Evolutionary conservation across 2,329 filamentous ascomycete species (phyloP), one percentile per base, ranked within the genome.

Genomic region (Sclerotinia nivalis): DNA sequence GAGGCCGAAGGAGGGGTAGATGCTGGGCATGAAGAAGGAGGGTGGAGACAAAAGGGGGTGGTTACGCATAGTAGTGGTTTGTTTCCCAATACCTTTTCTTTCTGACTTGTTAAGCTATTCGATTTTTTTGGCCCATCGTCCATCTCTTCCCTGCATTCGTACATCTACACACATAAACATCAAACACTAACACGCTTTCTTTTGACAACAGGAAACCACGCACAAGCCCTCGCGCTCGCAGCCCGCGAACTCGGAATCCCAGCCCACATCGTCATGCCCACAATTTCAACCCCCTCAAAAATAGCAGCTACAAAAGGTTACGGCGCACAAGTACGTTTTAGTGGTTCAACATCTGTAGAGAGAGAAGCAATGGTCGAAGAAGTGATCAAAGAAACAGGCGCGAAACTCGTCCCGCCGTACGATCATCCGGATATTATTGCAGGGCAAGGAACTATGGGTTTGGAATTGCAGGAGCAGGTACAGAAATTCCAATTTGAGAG

Each of bases 361-460:
- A 89, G 96, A 61, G 93, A 97, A 80, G 91, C 90, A 10, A 88
- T 91, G 10, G 89, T 93, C 0, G 83, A 80, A n/a, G 81, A 88
- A 5, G 88, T 97, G 8, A 85, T 93, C 1, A 82, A 83, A 40
- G 82, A 89, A 71, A 97, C 92, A 0, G 90, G 91, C 54, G 93
- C 93, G 0, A 88, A 89, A 0, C 83, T 97, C 13, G 86, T 99
- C 6, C 94, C 94, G 68, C 94, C 96, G 0, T 97, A 97, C 79
- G 93, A 98, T 79, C 92, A 98, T 80, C 91, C 92, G 3, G 88
- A 97, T 79, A 93, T 97, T 74, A 91, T 98, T 69, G 87, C 97
- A 0, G 95, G 96, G 0, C 94, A 97, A 82, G 96, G 95, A n/a
- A 98, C 95, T 0, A 84, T 92, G 72, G 94, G 89, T 0, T 80